Evolutionary conservation across 495 filamentous ascomycete species (phyloP).

Genomic region (Aspergillus ostianus): DNA sequence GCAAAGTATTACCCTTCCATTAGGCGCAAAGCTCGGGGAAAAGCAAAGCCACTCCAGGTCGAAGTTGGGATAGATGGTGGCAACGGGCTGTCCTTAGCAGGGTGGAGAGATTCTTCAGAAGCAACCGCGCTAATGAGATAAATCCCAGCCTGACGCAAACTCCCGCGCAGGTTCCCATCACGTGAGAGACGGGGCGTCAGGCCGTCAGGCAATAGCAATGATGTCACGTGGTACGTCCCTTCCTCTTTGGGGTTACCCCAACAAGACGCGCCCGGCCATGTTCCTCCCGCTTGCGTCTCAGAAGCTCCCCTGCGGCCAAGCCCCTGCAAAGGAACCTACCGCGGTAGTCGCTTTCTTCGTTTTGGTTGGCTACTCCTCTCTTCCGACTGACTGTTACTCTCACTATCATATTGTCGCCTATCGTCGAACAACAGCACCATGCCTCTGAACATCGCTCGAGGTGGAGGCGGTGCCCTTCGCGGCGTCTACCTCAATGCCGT

Average conservation of each 20-base stretch:
- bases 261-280: constrained; percentile 21
- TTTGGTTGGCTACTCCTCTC: constrained; percentile 15
- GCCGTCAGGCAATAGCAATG: neutral
- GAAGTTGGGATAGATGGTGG: neutral
- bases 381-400: neutral
- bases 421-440: constrained; percentile 17
- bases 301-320: constrained; percentile 19
- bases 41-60: too few relatives aligned
- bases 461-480: constrained; percentile 28
- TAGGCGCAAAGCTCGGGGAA: constrained; percentile 5
- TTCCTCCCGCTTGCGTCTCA: constrained; percentile 32
- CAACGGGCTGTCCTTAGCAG: neutral
- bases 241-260: constrained; percentile 30
- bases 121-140: neutral
- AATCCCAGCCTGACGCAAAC: neutral
- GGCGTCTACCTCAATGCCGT: constrained; percentile 27
- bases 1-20: constrained; percentile 24
- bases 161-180: neutral
- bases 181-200: neutral
- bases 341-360: constrained; percentile 8
- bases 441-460: constrained; percentile 31
- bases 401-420: neutral
- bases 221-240: constrained; percentile 20
- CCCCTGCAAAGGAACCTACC: too few relatives aligned
- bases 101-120: neutral